These are phyloP conservation scores for Metarhizium album DNA, from an alignment of 2,329 filamentous ascomycete genomes.

Conservation along the genomic window DNA sequence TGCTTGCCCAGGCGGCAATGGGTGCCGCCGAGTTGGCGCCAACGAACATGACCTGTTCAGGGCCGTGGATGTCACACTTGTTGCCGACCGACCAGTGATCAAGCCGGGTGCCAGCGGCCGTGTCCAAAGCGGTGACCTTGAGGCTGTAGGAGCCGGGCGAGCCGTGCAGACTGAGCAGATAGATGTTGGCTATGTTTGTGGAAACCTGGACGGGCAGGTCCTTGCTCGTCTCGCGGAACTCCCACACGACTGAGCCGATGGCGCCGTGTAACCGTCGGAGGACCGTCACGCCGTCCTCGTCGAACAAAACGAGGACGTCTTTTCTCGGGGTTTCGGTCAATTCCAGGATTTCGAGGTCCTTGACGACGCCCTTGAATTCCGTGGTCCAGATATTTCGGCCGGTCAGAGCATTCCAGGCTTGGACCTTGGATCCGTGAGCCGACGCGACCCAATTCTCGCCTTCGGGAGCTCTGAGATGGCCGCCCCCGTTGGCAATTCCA, in stretches of 20 bases:
- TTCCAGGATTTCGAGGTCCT: constrained; percentile 69
- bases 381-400: constrained; percentile 70
- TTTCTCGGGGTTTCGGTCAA: constrained; percentile 52
- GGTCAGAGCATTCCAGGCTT: constrained; percentile 73
- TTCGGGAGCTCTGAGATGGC: constrained; percentile 62
- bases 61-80: constrained; percentile 59
- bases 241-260: constrained; percentile 69
- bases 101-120: constrained; percentile 57
- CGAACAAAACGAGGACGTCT: constrained; percentile 61
- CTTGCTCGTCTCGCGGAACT: constrained; percentile 56
- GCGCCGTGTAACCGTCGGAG: constrained; percentile 63
- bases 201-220: constrained; percentile 67
- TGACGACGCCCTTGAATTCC: constrained; percentile 45
- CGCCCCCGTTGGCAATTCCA: constrained; percentile 32
- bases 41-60: constrained; percentile 60
- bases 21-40: constrained; percentile 66
- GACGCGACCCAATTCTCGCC: constrained; percentile 69
- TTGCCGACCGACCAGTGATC: constrained; percentile 63
- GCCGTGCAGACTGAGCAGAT: constrained; percentile 66
- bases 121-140: constrained; percentile 64
- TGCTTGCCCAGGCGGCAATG: constrained; percentile 66
- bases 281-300: constrained; percentile 44
- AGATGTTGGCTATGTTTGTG: constrained; percentile 59
- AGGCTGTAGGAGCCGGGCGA: constrained; percentile 61
- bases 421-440: constrained; percentile 58